Evolutionary conservation across 1,284 basidiomycete species (phyloP), one percentile per base, ranked within the genome.

Genomic region (Malassezia vespertilionis): DNA sequence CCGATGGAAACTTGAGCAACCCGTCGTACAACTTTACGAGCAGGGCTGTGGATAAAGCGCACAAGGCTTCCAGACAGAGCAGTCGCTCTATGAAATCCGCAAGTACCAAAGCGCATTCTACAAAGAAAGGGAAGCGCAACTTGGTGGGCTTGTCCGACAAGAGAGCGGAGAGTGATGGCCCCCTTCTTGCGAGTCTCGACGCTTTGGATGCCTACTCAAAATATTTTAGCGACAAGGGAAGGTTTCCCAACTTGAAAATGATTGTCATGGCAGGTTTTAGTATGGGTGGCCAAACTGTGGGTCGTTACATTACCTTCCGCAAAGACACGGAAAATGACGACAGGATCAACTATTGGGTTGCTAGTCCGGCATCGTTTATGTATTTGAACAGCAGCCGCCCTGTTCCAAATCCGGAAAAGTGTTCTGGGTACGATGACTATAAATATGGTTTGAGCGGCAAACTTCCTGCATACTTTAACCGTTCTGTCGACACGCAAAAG

Each of bases 381-480:
- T 69, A 69, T 32, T 35, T 69, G 15, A 52, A 52, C 24, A 42
- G 34, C 11, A 30, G 40, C 2, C 54, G 65, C 9, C 46, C 46
- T 3, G 8, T 20, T 6, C 21, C 34, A 2, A 28, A 23, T 6
- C 33, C 33, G 5, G 5, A 17, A 0, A 41, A 33, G 0, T 68
- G 63, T 33, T 5, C 21, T 0, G 26, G 26, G 12, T 66, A 53
- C 41, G 36, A 55, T 32, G 38, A 63, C 18, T 69, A 65, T 57
- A 69, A 67, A 54, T 69, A 67, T 39, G 65, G 65, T 9, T 40
- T 69, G 5, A 48, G 56, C n/a, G 63, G 63, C 2, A 53, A 44
- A 0, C 40, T 67, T 14, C 65, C 65, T 1, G 14, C 11, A 6
- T 69, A 67, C 46, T 44, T 54, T 36, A 38, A 40, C 6, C 48